Percentiles rank a stretch among this genome's conserved stretches.
Conservation (phyloP, 2,329 filamentous ascomycete genomes). For the Trichoderma sp. region DNA sequence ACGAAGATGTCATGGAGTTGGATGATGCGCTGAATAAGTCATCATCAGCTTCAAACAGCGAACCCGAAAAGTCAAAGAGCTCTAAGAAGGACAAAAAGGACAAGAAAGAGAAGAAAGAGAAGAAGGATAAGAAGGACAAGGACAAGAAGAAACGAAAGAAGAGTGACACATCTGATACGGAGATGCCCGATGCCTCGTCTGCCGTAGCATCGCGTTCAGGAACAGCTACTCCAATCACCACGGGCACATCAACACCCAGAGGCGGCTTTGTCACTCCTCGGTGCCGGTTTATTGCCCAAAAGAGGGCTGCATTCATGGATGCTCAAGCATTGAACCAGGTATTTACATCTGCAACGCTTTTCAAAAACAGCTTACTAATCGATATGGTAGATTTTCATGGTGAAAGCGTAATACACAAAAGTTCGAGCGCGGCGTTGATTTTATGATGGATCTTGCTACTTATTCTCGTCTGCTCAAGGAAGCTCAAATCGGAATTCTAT, state of each 20-base stretch:
- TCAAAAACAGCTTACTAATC: constrained; percentile 18
- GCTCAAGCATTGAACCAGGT: constrained; percentile 84
- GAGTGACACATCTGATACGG: constrained; percentile 32
- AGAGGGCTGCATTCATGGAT: constrained; percentile 80
- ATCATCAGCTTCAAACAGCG: constrained; percentile 28
- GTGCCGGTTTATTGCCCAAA: constrained; percentile 83
- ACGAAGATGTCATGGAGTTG: background rate
- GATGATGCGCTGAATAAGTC: constrained; percentile 8
- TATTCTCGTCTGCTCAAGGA: background rate
- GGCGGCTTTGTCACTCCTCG: constrained; percentile 67
- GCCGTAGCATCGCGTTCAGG: constrained; percentile 33
- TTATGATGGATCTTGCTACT: background rate
- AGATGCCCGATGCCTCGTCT: constrained; percentile 24
- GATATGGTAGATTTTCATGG: constrained; percentile 63
- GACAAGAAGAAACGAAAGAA: constrained; percentile 53
- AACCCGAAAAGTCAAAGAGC: constrained; percentile 27
- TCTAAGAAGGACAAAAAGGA: constrained; percentile 44
- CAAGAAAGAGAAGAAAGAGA: constrained; percentile 45
- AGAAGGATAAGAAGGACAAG: constrained; percentile 48
- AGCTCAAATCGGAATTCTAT: background rate
- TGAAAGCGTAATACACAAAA: constrained; percentile 47
- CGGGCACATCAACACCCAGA: constrained; percentile 52
- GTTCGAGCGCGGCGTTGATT: constrained; percentile 9
- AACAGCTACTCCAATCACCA: constrained; percentile 42
- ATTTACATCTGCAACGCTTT: constrained; percentile 20